Conservation (phyloP, 257 asterid species). For the Scutellaria barbata region DNA sequence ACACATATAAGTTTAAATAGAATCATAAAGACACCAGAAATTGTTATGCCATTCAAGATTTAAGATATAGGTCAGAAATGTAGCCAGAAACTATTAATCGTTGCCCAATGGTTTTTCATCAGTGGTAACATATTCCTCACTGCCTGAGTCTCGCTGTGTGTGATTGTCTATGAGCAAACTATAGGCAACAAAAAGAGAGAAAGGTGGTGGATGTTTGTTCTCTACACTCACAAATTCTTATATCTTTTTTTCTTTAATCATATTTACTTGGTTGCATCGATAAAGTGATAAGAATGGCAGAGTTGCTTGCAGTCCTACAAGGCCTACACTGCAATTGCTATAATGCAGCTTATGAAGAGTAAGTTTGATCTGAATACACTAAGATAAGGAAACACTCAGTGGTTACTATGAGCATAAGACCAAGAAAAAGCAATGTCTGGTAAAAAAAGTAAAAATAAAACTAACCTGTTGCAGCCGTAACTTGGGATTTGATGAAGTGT, state of each 20-base stretch:
- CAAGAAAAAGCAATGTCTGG: slow-evolving; percentile 15
- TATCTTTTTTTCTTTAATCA: slow-evolving; percentile 1
- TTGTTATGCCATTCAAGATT: background rate
- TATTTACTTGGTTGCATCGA: slow-evolving; percentile 13
- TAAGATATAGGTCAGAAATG: background rate
- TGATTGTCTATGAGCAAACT: background rate
- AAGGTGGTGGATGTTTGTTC: slow-evolving; percentile 21
- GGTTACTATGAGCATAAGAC: slow-evolving; percentile 6
- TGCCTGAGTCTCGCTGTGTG: background rate
- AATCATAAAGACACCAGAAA: background rate
- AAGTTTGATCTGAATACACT: slow-evolving; percentile 26
- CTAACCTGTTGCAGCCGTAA: slow-evolving; percentile 97
- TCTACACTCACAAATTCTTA: slow-evolving; percentile 14
- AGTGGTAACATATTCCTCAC: slow-evolving; percentile 4
- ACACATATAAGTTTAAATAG: background rate
- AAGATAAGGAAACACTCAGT: slow-evolving; percentile 21
- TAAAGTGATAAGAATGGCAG: slow-evolving; percentile 10
- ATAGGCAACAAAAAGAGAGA: slow-evolving; percentile 8
- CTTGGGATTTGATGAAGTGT: slow-evolving; percentile 95
- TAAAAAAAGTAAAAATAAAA: slow-evolving; percentile 13
- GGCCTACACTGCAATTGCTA: slow-evolving; percentile 8
- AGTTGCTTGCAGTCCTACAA: slow-evolving; percentile 6
- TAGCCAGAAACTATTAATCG: background rate
- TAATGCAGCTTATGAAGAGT: slow-evolving; percentile 13
- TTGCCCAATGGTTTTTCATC: background rate